These are phyloP conservation scores for Pestalotiopsis sp. DNA, from an alignment of 2,329 filamentous ascomycete species.

Conservation along the genomic window DNA sequence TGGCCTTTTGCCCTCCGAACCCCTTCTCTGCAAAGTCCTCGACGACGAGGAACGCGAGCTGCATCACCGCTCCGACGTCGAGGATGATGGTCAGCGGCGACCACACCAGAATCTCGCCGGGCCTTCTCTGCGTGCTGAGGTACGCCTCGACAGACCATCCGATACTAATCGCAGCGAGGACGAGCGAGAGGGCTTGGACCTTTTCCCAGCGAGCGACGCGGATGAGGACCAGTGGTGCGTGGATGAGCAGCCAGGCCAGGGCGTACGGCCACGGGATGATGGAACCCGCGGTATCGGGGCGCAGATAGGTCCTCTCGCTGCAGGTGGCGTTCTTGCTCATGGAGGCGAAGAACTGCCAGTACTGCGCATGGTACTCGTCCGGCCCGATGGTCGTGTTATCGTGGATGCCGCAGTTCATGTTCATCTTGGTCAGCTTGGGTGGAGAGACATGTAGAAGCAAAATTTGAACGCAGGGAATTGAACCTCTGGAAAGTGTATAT, in stretches of 20 bases:
- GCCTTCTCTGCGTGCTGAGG: slow-evolving; percentile 16
- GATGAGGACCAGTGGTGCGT: slow-evolving; percentile 18
- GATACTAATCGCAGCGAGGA: slow-evolving; percentile 19
- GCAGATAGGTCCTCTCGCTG: slow-evolving; percentile 12
- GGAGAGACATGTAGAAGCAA: background rate
- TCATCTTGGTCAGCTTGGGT: background rate
- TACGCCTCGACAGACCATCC: slow-evolving; percentile 19
- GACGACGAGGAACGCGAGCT: slow-evolving; percentile 19
- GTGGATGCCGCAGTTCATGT: slow-evolving; percentile 2
- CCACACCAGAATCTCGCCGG: slow-evolving; percentile 19
- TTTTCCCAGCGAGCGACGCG: slow-evolving; percentile 20
- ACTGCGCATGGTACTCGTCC: background rate
- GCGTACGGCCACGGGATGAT: slow-evolving; percentile 22
- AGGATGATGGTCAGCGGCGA: slow-evolving; percentile 19
- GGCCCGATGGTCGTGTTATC: slow-evolving; percentile 4
- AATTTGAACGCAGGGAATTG: no score
- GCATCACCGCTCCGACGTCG: slow-evolving; percentile 21
- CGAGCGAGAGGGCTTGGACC: slow-evolving; percentile 19
- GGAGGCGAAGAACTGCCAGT: background rate
- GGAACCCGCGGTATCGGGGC: slow-evolving; percentile 18
- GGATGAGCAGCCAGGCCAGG: slow-evolving; percentile 20
- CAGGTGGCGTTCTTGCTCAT: background rate
- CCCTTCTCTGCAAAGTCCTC: slow-evolving; percentile 8
- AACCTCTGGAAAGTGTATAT: no score
- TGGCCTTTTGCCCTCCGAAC: background rate